phyloP scores from a whole-genome alignment of 768 basidiomycete genomes.

The Tricholoma bakamatsutake region DNA sequence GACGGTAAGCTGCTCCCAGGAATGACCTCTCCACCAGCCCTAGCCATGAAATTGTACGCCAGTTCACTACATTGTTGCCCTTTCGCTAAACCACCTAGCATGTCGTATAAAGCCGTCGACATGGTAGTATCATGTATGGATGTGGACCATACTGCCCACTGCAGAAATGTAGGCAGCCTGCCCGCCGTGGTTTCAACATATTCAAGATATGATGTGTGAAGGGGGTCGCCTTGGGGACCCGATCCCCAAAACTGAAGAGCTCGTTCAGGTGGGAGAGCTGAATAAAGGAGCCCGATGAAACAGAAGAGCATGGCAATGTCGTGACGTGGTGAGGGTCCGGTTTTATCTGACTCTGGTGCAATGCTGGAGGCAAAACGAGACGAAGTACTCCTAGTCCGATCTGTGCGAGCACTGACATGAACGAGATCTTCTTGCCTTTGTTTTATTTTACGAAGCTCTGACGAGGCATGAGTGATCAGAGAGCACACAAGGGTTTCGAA shows the following conservation, averaged over 20 bases:
- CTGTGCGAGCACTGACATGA: slow-evolving; percentile 59
- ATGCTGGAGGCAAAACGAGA: slow-evolving; percentile 37
- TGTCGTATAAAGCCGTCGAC: slow-evolving; percentile 80
- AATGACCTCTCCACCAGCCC: slow-evolving; percentile 66
- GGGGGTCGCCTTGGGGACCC: slow-evolving; percentile 36
- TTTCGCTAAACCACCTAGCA: slow-evolving; percentile 79
- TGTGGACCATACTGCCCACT: slow-evolving; percentile 88
- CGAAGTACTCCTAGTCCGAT: slow-evolving; percentile 50
- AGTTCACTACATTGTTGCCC: slow-evolving; percentile 83
- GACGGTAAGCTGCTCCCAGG: slow-evolving; percentile 52
- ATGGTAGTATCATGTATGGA: slow-evolving; percentile 67
- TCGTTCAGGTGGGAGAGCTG: slow-evolving; percentile 64
- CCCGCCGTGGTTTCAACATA: slow-evolving; percentile 54
- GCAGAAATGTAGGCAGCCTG: slow-evolving; percentile 69
- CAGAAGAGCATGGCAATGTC: slow-evolving; percentile 83
- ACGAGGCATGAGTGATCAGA: slow-evolving; percentile 70
- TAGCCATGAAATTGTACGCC: slow-evolving; percentile 83
- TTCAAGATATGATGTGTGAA: slow-evolving; percentile 49
- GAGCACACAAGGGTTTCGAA: slow-evolving; percentile 72
- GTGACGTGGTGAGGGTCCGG: slow-evolving; percentile 52
- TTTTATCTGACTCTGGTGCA: slow-evolving; percentile 35
- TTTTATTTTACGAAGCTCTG: slow-evolving; percentile 80
- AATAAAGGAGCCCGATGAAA: slow-evolving; percentile 78
- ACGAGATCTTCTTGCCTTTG: slow-evolving; percentile 84
- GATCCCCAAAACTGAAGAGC: slow-evolving; percentile 87